Evolutionary conservation across 441 rosid species (phyloP).

Genomic region (Syzygium malaccense): DNA sequence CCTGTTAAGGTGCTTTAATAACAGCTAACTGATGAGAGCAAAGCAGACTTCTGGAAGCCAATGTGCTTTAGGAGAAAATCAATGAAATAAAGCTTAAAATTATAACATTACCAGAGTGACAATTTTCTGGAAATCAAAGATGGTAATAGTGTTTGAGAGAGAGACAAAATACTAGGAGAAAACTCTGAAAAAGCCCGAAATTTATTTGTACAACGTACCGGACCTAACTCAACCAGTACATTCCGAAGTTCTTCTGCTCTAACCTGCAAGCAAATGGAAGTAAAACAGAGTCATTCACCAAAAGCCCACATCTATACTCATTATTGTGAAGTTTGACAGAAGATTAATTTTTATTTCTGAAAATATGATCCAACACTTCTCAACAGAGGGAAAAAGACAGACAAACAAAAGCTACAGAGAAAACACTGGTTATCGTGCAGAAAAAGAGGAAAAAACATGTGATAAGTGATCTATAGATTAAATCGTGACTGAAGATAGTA

Average conservation of each 20-base stretch:
- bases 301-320: neutral
- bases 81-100: neutral
- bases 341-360: neutral
- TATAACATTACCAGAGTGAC: neutral
- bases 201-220: slow-evolving; percentile 38
- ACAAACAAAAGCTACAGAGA: neutral
- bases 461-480: neutral
- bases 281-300: neutral
- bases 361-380: neutral
- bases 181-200: neutral
- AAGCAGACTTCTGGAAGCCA: neutral
- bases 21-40: neutral
- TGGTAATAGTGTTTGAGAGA: neutral
- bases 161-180: neutral
- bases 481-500: neutral
- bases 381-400: neutral
- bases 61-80: neutral
- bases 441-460: neutral
- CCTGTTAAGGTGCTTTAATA: neutral
- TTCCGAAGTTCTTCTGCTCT: slow-evolving; percentile 87
- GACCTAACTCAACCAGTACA: slow-evolving; percentile 79
- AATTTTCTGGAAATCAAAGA: neutral
- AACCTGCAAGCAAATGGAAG: slow-evolving; percentile 30
- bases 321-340: neutral
- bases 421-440: neutral